A percentile compares a stretch with the other conserved stretches of the same genome.
Evolutionary conservation across 176 grass and related monocot genomes (phyloP).

Genomic region (Rhynchospora pubera): DNA sequence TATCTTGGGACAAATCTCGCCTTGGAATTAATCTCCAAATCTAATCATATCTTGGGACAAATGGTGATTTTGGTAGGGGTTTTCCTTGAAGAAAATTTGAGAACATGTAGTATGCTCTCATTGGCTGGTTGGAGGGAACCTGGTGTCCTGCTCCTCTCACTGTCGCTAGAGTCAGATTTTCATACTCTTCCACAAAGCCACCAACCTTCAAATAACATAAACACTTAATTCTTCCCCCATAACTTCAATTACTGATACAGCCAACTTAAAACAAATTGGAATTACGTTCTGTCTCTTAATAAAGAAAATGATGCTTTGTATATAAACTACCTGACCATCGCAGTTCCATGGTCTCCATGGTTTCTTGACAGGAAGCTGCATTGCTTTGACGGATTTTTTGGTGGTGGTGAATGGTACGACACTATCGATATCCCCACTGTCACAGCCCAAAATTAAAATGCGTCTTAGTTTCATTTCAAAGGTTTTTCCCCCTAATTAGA

Average conservation of each 20-base stretch:
- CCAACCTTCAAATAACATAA: slow-evolving; percentile 19
- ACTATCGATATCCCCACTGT: slow-evolving; percentile 44
- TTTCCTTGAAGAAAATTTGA: slow-evolving; percentile 21
- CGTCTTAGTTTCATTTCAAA: neutral
- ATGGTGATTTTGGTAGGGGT: slow-evolving; percentile 13
- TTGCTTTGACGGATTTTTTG: slow-evolving; percentile 39
- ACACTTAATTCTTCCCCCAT: neutral
- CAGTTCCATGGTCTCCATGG: slow-evolving; percentile 50
- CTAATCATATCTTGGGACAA: neutral
- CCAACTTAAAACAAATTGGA: neutral
- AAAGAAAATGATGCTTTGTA: neutral
- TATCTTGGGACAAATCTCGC: neutral
- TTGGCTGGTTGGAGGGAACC: slow-evolving; percentile 28
- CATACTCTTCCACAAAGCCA: slow-evolving; percentile 26
- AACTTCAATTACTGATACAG: neutral
- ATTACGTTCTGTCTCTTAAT: neutral
- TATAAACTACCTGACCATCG: slow-evolving; percentile 21
- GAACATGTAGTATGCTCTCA: slow-evolving; percentile 17
- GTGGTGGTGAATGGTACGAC: slow-evolving; percentile 37
- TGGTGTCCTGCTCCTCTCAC: slow-evolving; percentile 28
- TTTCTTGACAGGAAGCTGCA: slow-evolving; percentile 22
- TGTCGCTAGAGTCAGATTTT: slow-evolving; percentile 1
- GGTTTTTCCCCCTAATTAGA: neutral
- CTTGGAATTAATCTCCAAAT: neutral
- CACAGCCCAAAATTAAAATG: neutral